Evolutionary conservation across 768 basidiomycete genomes (phyloP), one percentile per base, ranked within the genome.

Genomic region (Plicaturopsis crispa): DNA sequence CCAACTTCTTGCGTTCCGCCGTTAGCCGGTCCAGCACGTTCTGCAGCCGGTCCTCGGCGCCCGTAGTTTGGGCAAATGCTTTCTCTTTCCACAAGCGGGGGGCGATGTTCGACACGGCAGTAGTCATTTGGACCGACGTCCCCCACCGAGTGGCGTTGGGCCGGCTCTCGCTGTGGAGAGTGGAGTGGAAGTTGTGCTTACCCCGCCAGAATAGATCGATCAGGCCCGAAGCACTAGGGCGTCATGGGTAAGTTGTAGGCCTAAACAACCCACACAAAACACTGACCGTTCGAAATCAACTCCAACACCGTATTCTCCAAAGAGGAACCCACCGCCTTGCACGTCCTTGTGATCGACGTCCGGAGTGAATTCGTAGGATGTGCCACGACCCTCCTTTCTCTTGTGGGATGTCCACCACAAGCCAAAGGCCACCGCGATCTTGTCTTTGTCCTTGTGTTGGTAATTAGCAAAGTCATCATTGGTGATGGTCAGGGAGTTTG

Each of bases 171-270:
- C 42, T 43, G n/a, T 30, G 2, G 3, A 47, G 20, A 0, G 45
- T 47, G 2, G 24, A 36, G 32, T 47, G 45, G 17, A 8, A 41
- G 14, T 47, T 39, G 4, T 38, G 2, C 31, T 24, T 6, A 2
- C 41, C 45, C 6, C 42, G 41, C 45, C 45, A 47, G 31, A 35
- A 40, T 3, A 47, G 43, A 12, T 47, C 45, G 12, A 47, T 39
- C 0, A 47, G 22, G 1, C 45, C 45, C 16, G n/a, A n/a, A n/a
- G n/a, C n/a, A n/a, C n/a, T n/a, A n/a, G n/a, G n/a, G n/a, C n/a
- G n/a, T n/a, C n/a, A n/a, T n/a, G n/a, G n/a, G n/a, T n/a, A n/a
- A n/a, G n/a, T n/a, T n/a, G n/a, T n/a, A n/a, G n/a, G n/a, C n/a
- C n/a, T n/a, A n/a, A n/a, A n/a, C n/a, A n/a, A n/a, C n/a, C n/a